Base-by-base conservation (phyloP, 2,329 filamentous ascomycete genomes). In the Didymella glomerata region DNA sequence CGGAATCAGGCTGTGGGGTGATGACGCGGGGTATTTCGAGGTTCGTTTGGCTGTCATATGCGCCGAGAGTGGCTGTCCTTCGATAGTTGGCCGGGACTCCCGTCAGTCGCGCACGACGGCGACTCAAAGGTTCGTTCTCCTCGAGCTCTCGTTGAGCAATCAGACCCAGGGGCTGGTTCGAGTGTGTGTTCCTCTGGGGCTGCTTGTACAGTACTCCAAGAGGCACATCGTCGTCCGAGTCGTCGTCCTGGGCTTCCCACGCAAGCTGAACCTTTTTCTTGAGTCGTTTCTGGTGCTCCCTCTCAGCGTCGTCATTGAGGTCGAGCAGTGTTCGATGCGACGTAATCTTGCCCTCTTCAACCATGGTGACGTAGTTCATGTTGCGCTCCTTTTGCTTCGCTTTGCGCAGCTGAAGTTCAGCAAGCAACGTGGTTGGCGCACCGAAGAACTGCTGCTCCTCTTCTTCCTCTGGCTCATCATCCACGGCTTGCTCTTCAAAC, bases 351-450 rank as follows among this genome's bases (percentile, higher is more conserved):
- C 92, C 93, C 54, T 90, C 88, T 20, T 90, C 89, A 66, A 82
- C 85, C 1, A 83, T 80, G 14, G 84, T 86, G 30, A 85, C 83
- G 22, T 88, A 84, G 14, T 90, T 90, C 22, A 88, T 86, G 28
- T 89, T 95, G 34, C 95, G 88, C 62, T 88, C 83, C 76, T 92
- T 93, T 69, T 96, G 89, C 68, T 97, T 91, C 60, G 91, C 88
- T 75, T 99, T 98, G 49, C 95, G 90, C 64, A 96, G 80, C 74
- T 97, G 92, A 8, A 99, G 82, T 75, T 99, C 95, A 0, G 95
- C 95, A 24, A 99, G 85, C 0, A 99, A 84, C 0, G 95, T 99
- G 1, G 93, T 96, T 0, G 95, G 95, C 4, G 88, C 85, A 0
- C 91, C 92, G 52, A 88, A 83, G 63, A 86, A 89, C 1, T 82